Evolutionary conservation across 768 basidiomycete genomes (phyloP), one percentile per base, ranked within the genome.

Genomic region (Neoboletus brunneissimus): DNA sequence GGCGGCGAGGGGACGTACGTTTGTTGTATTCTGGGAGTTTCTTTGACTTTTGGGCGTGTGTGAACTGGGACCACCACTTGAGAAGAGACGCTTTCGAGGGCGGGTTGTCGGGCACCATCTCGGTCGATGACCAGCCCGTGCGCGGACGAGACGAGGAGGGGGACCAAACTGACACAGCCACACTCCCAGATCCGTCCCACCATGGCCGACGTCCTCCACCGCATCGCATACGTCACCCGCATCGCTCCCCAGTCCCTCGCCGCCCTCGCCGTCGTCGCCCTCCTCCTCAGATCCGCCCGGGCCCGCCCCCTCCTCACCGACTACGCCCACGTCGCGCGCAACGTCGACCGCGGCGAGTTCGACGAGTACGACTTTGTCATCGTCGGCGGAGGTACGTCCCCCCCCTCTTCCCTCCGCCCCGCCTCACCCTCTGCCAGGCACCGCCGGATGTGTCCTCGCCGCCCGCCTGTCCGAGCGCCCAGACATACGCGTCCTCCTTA

Each of bases 11-110:
- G 27, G 23, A 32, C 77, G 52, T 45, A 80, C 83, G 77, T 67
- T 72, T 74, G 52, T 66, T 67, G 43, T 69, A 70, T 54, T 80
- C 81, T 4, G 71, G 72, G 25, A 83, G 78, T 63, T 81, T 86
- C 75, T 85, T 89, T 16, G 77, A 59, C 61, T 77, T 81, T 69
- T 88, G 87, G 1, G 79, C 77, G 57, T 84, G 80, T 4, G 82
- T 84, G 62, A 93, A 89, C 61, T 85, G 83, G 45, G 82, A 80
- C 87, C 91, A 91, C 91, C 91, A 94, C 11, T 89, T 81, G 75
- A 85, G 88, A 48, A 90, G 81, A 56, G 74, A 82, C 1, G 83
- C 81, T 59, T 79, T 86, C 11, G 79, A 75, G 7, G 82, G 70
- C 5, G 67, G 44, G 27, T 59, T 61, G 51, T 71, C 72, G 47